A percentile compares a stretch with the other conserved stretches of the same genome.
Conservation (phyloP, 2,329 filamentous ascomycete species). For the Alternaria conjuncta region DNA sequence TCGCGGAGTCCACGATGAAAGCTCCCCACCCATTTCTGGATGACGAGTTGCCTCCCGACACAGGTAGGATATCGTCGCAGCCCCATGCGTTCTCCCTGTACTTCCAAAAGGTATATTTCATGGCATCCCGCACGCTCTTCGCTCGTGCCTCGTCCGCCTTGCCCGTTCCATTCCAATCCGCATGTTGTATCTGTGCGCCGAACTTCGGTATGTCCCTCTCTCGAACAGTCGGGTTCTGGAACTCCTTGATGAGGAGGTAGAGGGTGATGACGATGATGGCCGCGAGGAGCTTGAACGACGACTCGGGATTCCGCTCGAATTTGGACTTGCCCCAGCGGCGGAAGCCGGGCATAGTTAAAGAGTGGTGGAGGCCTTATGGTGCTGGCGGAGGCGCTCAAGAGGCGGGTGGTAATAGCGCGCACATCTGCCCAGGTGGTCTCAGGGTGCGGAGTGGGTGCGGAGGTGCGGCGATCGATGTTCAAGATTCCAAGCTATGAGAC, state of each 20-base stretch:
- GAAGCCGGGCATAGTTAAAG: slow-evolving; percentile 41
- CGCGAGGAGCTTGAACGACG: slow-evolving; percentile 51
- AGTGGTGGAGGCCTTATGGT: slow-evolving; percentile 10
- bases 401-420: slow-evolving; percentile 22
- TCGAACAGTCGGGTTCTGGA: slow-evolving; percentile 40
- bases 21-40: slow-evolving; percentile 52
- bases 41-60: slow-evolving; percentile 44
- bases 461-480: slow-evolving; percentile 13
- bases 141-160: slow-evolving; percentile 45
- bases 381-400: slow-evolving; percentile 23
- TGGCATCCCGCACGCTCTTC: slow-evolving; percentile 45
- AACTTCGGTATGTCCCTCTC: slow-evolving; percentile 11
- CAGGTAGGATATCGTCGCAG: slow-evolving; percentile 48
- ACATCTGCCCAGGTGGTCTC: slow-evolving; percentile 28
- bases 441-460: slow-evolving; percentile 23
- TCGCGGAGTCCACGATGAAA: slow-evolving; percentile 51
- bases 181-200: slow-evolving; percentile 43
- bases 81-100: slow-evolving; percentile 51
- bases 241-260: slow-evolving; percentile 50
- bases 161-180: slow-evolving; percentile 44
- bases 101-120: slow-evolving; percentile 50
- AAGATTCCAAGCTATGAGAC: slow-evolving; percentile 4
- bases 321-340: slow-evolving; percentile 47
- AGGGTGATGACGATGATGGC: slow-evolving; percentile 49
- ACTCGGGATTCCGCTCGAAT: slow-evolving; percentile 49